Evolutionary conservation across 1,284 basidiomycete species (phyloP), one percentile per base, ranked within the genome.

Genomic region (Thecaphora thlaspeos): DNA sequence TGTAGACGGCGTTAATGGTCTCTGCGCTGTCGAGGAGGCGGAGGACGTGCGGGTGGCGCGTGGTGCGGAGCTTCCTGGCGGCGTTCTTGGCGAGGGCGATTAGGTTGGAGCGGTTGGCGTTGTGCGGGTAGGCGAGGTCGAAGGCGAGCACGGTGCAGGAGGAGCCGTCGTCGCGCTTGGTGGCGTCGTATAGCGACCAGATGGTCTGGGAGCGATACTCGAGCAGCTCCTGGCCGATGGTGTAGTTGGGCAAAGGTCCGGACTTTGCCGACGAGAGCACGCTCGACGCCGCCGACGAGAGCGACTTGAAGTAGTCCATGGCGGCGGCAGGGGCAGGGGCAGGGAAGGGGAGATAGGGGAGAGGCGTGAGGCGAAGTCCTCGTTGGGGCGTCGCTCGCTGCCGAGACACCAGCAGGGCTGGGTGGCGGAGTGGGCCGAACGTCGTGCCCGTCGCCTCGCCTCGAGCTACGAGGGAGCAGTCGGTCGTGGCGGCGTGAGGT

Each of bases 31-130:
- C 79, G 80, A 98, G 86, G 79, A 95, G 94, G 76, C 90, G 93
- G 69, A 99, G 85, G 3, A 98, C 86, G 78, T 97, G 89, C 0
- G 95, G 95, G 81, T 98, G 95, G 34, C 95, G 85, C 8, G 89
- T 88, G 2, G 91, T 90, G 38, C 93, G 84, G 12, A 98, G 82
- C 79, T 94, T 97, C 59, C 89, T 86, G 32, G 96, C 81, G 0
- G 92, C 86, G 79, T 98, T 98, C 76, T 87, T 88, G 2, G 93
- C 94, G 19, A 98, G 83, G 2, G 87, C 85, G 11, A 70, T 55
- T n/a, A 58, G 50, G 30, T 50, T 60, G 51, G 48, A 63, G 21
- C 56, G 46, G 38, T 38, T 61, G 24, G 69, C 59, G 41, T 61
- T 66, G 51, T 58, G 55, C 19, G 58, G 61, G 18, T 67, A 61